Percentiles rank a stretch among this genome's conserved stretches.
phyloP scores from a whole-genome alignment of 768 basidiomycete genomes.

The Suillus alpinus region DNA sequence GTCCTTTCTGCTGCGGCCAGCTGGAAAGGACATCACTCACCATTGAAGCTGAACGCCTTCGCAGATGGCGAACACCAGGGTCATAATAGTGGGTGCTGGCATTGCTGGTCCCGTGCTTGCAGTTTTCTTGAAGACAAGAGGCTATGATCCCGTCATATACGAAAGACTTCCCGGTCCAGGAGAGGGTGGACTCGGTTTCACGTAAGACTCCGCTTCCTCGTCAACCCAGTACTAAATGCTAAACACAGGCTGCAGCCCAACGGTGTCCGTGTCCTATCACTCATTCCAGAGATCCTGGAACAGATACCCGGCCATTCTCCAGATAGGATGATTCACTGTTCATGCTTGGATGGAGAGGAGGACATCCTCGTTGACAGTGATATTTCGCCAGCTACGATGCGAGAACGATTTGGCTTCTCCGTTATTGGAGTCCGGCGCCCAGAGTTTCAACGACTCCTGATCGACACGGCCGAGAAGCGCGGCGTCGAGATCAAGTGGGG shows the following conservation, averaged over 20 bases:
- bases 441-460: conserved; percentile 28
- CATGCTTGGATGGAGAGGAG: conserved; percentile 24
- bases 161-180: conserved; percentile 22
- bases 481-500: conserved; percentile 35
- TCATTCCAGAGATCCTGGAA: conserved; percentile 25
- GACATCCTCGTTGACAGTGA: conserved; percentile 25
- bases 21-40: background rate
- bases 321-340: conserved; percentile 11
- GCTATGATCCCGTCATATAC: conserved; percentile 37
- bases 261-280: conserved; percentile 24
- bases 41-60: background rate
- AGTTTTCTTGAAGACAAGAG: conserved; percentile 34
- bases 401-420: conserved; percentile 20
- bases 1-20: background rate
- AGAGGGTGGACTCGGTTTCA: conserved; percentile 30
- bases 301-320: conserved; percentile 22
- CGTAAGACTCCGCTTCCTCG: conserved; percentile 18
- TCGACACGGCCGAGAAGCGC: conserved; percentile 28
- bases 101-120: conserved; percentile 40
- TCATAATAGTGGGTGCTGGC: conserved; percentile 38
- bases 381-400: conserved; percentile 17
- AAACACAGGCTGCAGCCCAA: conserved; percentile 27
- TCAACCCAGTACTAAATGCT: background rate
- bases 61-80: conserved; percentile 20
- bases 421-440: conserved; percentile 32